Conservation (phyloP, 164 flowering plant genomes). For the Tetrastigma voinierianum region DNA sequence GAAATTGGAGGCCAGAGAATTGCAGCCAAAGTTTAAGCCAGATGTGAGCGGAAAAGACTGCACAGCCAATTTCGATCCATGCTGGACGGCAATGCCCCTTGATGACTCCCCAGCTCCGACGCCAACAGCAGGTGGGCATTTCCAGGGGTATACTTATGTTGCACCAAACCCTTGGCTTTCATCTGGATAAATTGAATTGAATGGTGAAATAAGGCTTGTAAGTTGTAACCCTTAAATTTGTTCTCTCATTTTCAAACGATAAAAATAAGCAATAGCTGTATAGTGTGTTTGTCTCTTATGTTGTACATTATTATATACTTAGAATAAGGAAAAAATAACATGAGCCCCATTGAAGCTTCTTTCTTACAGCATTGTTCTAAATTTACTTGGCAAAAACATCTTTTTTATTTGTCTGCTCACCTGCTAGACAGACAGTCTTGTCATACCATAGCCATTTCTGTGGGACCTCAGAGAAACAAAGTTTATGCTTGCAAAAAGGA, state of each 20-base stretch:
- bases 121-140: slow-evolving; percentile 70
- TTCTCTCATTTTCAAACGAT: slow-evolving; percentile 1
- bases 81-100: slow-evolving; percentile 82
- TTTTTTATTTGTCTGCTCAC: too few relatives aligned
- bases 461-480: too few relatives aligned
- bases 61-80: slow-evolving; percentile 73
- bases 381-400: not conserved
- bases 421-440: too few relatives aligned
- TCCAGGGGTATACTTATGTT: slow-evolving; percentile 71
- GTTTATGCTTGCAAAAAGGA: too few relatives aligned
- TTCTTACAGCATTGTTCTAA: not conserved
- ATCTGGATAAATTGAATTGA: slow-evolving; percentile 17
- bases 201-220: slow-evolving; percentile 7
- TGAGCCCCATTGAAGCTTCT: not conserved
- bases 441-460: too few relatives aligned
- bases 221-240: slow-evolving; percentile 3
- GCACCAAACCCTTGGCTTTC: slow-evolving; percentile 84
- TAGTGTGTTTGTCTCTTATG: not conserved
- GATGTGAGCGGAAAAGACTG: slow-evolving; percentile 76
- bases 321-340: not conserved
- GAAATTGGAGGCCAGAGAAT: slow-evolving; percentile 63
- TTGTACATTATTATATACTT: not conserved
- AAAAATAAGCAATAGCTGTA: not conserved
- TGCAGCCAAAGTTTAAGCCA: slow-evolving; percentile 73
- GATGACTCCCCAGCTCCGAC: slow-evolving; percentile 86